Percentiles rank a stretch among this genome's conserved stretches.
Conservation (phyloP, 768 basidiomycete species). For the Boletellus sp. region DNA sequence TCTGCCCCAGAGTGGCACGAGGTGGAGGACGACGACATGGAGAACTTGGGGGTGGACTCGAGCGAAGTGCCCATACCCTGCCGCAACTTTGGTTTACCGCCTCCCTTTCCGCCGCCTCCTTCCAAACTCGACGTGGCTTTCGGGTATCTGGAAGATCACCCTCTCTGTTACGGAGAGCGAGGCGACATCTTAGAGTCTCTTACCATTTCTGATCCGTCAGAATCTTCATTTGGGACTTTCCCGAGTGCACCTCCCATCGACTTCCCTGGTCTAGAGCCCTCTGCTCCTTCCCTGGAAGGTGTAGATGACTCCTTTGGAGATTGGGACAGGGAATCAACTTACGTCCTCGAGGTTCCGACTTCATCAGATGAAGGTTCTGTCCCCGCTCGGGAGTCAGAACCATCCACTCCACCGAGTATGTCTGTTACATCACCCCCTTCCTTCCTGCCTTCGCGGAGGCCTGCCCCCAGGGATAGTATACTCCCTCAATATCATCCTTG, state of each 20-base stretch:
- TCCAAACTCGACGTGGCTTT: constrained; percentile 41
- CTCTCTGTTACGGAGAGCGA: constrained; percentile 33
- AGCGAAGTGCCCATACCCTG: constrained; percentile 6
- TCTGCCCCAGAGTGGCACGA: constrained; percentile 57
- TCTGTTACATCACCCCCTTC: constrained; percentile 3
- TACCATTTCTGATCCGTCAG: constrained; percentile 39
- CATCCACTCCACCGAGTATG: background rate
- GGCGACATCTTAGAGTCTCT: constrained; percentile 34
- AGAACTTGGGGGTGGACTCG: constrained; percentile 7
- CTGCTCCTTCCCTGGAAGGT: constrained; percentile 39
- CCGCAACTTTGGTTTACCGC: constrained; percentile 6
- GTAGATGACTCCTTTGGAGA: constrained; percentile 20
- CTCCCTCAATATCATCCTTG: constrained; percentile 31
- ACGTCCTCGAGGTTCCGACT: background rate
- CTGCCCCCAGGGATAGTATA: constrained; percentile 12
- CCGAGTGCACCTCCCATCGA: constrained; percentile 35
- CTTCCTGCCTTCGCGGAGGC: background rate
- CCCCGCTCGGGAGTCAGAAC: background rate
- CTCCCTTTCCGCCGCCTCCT: constrained; percentile 33
- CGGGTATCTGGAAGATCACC: constrained; percentile 33
- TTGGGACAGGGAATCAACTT: constrained; percentile 18
- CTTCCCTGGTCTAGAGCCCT: constrained; percentile 37
- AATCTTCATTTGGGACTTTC: constrained; percentile 41
- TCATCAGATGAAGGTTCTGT: constrained; percentile 4
- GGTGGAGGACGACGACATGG: constrained; percentile 41